These are phyloP conservation scores for Thermochaetoides thermophila DNA, from an alignment of 495 filamentous ascomycete species.

Conservation along the genomic window DNA sequence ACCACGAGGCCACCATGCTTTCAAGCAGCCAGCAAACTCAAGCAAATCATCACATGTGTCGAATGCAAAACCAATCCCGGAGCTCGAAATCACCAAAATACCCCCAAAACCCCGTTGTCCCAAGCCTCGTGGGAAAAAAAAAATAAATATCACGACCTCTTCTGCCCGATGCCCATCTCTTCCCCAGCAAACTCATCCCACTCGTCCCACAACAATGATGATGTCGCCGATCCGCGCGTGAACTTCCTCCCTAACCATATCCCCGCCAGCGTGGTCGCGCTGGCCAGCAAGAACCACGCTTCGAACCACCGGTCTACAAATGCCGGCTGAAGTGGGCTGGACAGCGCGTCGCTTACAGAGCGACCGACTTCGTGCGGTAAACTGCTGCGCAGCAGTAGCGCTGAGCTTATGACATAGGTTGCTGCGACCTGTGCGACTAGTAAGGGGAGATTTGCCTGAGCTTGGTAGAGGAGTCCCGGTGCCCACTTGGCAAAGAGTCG, in stretches of 20 bases:
- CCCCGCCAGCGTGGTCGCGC: slow-evolving; percentile 44
- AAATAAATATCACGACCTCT: slow-evolving; percentile 27
- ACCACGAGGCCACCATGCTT: too few species aligned
- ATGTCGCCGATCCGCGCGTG: slow-evolving; percentile 25
- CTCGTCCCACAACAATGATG: slow-evolving; percentile 45
- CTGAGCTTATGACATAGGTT: slow-evolving; percentile 64
- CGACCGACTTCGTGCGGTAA: slow-evolving; percentile 56
- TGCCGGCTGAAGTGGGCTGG: slow-evolving; percentile 47
- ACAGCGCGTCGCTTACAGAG: slow-evolving; percentile 56
- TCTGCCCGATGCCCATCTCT: slow-evolving; percentile 58
- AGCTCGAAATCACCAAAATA: too few species aligned
- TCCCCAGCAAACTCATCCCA: slow-evolving; percentile 49
- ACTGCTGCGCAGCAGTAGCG: slow-evolving; percentile 56
- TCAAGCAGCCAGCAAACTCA: too few species aligned
- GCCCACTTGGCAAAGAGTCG: slow-evolving; percentile 55
- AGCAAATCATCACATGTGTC: too few species aligned
- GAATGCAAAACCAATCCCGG: too few species aligned
- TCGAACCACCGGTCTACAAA: slow-evolving; percentile 87
- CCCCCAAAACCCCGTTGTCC: too few species aligned
- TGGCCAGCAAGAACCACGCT: slow-evolving; percentile 57
- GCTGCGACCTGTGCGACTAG: slow-evolving; percentile 60
- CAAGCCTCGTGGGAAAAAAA: not conserved
- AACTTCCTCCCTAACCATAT: slow-evolving; percentile 54
- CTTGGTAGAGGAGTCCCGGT: slow-evolving; percentile 45
- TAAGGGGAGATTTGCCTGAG: slow-evolving; percentile 54